Base-by-base conservation (phyloP, 306 rosid genomes). In the Astragalus glycyphyllos region DNA sequence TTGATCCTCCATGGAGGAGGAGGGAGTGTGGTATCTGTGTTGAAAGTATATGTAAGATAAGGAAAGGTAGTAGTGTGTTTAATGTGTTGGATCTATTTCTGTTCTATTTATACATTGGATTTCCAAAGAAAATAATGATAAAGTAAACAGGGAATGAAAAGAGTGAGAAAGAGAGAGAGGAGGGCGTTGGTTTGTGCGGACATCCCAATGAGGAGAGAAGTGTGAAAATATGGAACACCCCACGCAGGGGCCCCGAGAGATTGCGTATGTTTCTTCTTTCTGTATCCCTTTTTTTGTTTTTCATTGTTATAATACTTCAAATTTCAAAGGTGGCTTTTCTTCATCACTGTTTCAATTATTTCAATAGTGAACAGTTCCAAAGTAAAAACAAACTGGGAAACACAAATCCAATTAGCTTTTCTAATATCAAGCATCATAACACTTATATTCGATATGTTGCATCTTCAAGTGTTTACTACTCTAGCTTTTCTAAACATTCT, bases 61-160 rank as follows among this genome's bases (percentile, higher is more conserved):
- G 47, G 4, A 37, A 60, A 60, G 66, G 48, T 5, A 31, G 34
- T 12, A 10, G 74, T 63, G 70, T 60, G 62, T 41, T 45, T 79
- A 75, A 58, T 87, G 90, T 64, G 72, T 72, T 59, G 40, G 61
- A 83, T 37, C 9, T 60, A 29, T 60, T 20, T 20, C 83, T 84
- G 82, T 87, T 84, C 83, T 84, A 84, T 87, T 84, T 89, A 87
- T 92, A 86, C 60, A 57, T 49, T 75, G 73, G 57, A 34, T 53
- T 65, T 78, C 14, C 14, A 23, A 40, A 56, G 37, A 20, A 47
- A 44, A 41, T 31, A 45, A 13, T 42, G 12, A 14, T 8, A 45
- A 47, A 26, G 13, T 44, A n/a, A 42, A 35, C 17, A 6, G 12
- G 4, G 6, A 35, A 4, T 2, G 7, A 11, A 26, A 38, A 34